These are phyloP conservation scores for Nicotiana otophora DNA, from an alignment of 257 asterid species.

Conservation along the genomic window DNA sequence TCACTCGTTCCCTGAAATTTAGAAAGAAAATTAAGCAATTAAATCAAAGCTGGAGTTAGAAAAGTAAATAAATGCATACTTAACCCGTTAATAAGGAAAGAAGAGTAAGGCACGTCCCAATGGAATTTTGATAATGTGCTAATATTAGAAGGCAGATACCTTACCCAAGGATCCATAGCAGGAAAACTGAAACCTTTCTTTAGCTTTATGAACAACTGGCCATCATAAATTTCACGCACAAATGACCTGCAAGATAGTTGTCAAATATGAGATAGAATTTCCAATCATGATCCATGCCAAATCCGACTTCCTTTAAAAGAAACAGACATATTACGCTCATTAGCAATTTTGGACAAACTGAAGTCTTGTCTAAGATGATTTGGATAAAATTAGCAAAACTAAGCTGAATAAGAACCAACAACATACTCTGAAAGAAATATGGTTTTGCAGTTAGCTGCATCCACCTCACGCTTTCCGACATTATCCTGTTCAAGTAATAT, in stretches of 20 bases:
- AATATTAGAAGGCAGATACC: conserved; percentile 9
- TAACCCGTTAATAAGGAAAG: not conserved
- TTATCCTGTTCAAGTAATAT: conserved; percentile 44
- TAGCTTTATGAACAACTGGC: conserved; percentile 80
- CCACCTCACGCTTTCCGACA: conserved; percentile 73
- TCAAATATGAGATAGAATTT: not conserved
- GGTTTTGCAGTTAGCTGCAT: conserved; percentile 87
- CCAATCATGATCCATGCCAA: not conserved
- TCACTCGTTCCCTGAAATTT: conserved; percentile 88
- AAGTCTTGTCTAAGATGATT: not conserved
- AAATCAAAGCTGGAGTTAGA: not conserved
- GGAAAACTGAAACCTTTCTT: conserved; percentile 76
- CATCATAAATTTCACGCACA: conserved; percentile 87
- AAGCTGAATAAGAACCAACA: not conserved
- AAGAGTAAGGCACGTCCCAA: not conserved
- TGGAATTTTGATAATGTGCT: not conserved
- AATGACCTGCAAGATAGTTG: conserved; percentile 53
- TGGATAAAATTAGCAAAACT: not conserved
- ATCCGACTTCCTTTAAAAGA: not conserved
- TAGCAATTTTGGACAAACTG: not conserved
- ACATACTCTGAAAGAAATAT: conserved; percentile 86
- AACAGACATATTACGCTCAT: not conserved
- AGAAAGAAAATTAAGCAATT: not conserved
- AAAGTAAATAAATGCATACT: not conserved
- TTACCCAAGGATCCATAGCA: conserved; percentile 99